These are phyloP conservation scores for Tuber indicum DNA, from an alignment of 495 filamentous ascomycete genomes.

Conservation along the genomic window DNA sequence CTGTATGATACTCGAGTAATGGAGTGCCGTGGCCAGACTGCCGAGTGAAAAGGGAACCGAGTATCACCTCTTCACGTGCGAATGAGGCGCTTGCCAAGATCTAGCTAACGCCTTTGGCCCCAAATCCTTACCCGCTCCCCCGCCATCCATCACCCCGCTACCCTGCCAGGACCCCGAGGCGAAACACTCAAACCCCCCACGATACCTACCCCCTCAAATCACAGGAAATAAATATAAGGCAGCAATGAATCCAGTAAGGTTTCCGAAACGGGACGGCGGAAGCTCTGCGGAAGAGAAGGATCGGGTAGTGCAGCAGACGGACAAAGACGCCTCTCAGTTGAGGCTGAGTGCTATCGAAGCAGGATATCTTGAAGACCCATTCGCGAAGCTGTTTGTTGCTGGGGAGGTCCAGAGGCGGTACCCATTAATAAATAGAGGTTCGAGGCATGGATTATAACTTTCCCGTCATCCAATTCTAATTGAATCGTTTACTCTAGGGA, in stretches of 20 bases:
- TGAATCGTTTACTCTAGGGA: slow-evolving; percentile 51
- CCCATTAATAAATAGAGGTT: slow-evolving; percentile 91
- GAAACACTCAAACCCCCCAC: neutral
- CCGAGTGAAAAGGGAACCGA: no score
- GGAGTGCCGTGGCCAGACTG: no score
- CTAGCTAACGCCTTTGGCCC: no score
- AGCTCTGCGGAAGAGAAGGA: slow-evolving; percentile 20
- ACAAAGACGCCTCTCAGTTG: slow-evolving; percentile 83
- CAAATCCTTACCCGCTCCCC: neutral
- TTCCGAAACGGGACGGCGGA: neutral
- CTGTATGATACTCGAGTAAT: no score
- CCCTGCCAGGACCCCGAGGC: neutral
- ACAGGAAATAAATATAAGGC: neutral
- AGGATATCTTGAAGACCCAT: slow-evolving; percentile 82
- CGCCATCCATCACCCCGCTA: neutral
- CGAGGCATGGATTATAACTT: slow-evolving; percentile 21
- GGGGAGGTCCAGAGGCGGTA: slow-evolving; percentile 51
- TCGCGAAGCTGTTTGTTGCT: slow-evolving; percentile 58
- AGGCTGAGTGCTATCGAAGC: slow-evolving; percentile 78
- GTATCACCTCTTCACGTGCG: no score
- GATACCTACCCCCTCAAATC: neutral
- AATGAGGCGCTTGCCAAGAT: no score
- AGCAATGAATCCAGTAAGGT: neutral
- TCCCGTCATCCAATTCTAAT: neutral
- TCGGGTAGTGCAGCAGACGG: slow-evolving; percentile 67